Evolutionary conservation across 148 eudicot genomes (phyloP), one percentile per base, ranked within the genome.

Genomic region (Vaccinium vitisidaea): DNA sequence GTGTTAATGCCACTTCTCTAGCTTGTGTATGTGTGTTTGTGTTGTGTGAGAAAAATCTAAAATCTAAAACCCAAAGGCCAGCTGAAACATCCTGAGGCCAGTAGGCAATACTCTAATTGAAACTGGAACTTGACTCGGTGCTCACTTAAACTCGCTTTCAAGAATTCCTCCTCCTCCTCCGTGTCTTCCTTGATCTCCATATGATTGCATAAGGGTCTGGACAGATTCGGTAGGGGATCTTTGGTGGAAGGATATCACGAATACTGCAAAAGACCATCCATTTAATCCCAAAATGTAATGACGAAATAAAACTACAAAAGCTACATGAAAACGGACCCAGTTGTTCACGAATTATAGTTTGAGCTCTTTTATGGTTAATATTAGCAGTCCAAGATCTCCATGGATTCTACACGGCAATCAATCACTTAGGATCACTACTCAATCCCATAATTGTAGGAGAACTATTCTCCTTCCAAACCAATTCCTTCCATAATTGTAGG

Each of bases 141-240:
- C n/a, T 73, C 21, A 16, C 23, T 48, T 10, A 49, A 69, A 39
- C 18, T 58, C 21, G 70, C 49, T 6, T 84, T 77, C 50, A 77
- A 63, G 76, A 65, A 50, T 10, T 76, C 36, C 79, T 39, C 81
- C 83, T 21, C 85, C 55, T 84, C 84, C 89, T 89, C 78, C 91
- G 90, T 56, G 87, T 84, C 86, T 88, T 91, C 88, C 92, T 90
- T 81, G 95, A 92, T 90, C 98, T 93, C 98, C 98, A 94, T 77
- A 94, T 88, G 69, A 94, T 94, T 79, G 95, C 94, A 18, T 85
- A 87, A 14, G 94, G 94, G 80, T 85, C 86, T 69, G 98, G 98
- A 83, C 98, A 94, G 0, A 94, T 85, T 86, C 89, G 90, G 70
- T 94, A 94, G 55, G 92, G 94, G 30, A 92, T 92, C 79, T 93